Base-by-base conservation (phyloP, 257 asterid genomes). In the Cynanchum wilfordii region DNA sequence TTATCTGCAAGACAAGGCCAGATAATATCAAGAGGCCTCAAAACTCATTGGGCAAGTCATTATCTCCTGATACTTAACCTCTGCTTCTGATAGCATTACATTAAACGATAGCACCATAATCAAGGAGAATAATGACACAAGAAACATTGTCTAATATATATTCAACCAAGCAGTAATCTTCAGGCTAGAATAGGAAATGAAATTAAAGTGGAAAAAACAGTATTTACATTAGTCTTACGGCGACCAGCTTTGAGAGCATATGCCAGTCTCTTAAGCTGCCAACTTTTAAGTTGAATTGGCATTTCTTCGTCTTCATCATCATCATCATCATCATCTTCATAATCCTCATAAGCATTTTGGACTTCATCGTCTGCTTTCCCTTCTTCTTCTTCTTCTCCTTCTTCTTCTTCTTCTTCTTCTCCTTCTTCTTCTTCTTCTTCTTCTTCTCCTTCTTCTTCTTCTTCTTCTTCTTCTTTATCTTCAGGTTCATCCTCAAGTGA, bases 231-330 rank as follows among this genome's bases (percentile, higher is more conserved):
- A 81, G 87, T 92, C 88, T 92, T 95, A 29, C 98, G 96, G 52
- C 96, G 90, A 27, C 99, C 99, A 72, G 76, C 81, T 85, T 87
- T 92, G 79, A 95, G 79, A 49, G 97, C 98, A 79, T 89, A 86
- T 20, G 91, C 99, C 81, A 92, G 83, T 78, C 92, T 90, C 76
- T 84, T 82, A 45, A 87, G 87, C 84, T 95, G 98, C 98, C 99
- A 95, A 78, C 78, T 90, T 82, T 77, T 90, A 65, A 91, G 93
- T 73, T 89, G 77, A 27, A 82, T 56, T 0, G 86, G 81, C 47
- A 1, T 63, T 77, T 88, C 95, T 69, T 84, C 91, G n/a, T 73
- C 84, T 19, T 86, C 89, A 0, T 42, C 47, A 42, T 42, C 47
- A 8, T 33, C 38, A 56, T 82, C 85, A 20, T 78, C 59, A 9